Conservation (phyloP, 2,329 filamentous ascomycete species). For the Raffaelea arxii region DNA sequence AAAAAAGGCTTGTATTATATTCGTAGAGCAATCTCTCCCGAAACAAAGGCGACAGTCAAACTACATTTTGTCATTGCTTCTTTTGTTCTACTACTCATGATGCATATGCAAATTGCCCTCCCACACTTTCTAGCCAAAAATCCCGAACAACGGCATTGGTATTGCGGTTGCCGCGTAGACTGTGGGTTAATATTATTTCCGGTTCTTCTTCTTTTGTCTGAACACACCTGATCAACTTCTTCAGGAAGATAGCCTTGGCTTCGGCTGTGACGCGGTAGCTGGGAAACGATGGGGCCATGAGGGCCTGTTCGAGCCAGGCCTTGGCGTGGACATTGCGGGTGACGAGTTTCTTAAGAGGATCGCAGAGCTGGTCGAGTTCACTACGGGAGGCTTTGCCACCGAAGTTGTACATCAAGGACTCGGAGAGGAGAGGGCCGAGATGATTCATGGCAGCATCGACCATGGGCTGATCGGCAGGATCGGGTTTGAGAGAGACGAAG, state of each 20-base stretch:
- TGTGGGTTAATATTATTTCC: conserved; percentile 18
- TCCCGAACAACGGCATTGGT: conserved; percentile 61
- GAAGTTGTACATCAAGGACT: conserved; percentile 53
- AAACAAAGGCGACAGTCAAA: too few species aligned
- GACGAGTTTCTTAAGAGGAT: conserved; percentile 61
- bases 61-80: too few species aligned
- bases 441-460: conserved; percentile 43
- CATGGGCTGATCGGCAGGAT: conserved; percentile 31
- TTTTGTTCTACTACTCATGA: conserved; percentile 21
- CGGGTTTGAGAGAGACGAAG: conserved; percentile 39
- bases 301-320: conserved; percentile 52
- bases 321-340: conserved; percentile 44
- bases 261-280: conserved; percentile 46
- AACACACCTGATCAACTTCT: conserved; percentile 54
- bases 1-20: too few species aligned
- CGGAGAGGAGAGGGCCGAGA: conserved; percentile 51
- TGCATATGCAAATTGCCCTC: conserved; percentile 50
- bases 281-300: conserved; percentile 46
- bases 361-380: conserved; percentile 61
- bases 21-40: too few species aligned
- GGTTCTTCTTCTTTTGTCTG: neutral
- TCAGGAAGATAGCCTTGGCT: conserved; percentile 55
- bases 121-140: conserved; percentile 62
- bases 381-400: conserved; percentile 60
- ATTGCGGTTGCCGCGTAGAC: conserved; percentile 51